Evolutionary conservation across 1,284 basidiomycete species (phyloP), one percentile per base, ranked within the genome.

Genomic region (Cryptococcus sp.): DNA sequence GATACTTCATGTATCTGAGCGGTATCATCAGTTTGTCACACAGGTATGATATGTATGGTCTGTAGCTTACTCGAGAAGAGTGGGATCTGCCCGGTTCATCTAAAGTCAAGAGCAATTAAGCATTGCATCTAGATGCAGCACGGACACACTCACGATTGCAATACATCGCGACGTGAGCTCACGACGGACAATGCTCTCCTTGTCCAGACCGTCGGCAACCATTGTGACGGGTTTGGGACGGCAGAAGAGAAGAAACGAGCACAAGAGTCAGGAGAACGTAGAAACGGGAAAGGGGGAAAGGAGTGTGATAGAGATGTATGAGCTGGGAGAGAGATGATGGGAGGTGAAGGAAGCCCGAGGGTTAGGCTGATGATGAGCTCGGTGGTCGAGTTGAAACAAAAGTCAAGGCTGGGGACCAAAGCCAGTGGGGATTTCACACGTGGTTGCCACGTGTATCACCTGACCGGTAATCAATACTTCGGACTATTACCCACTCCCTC

Each of bases 121-220:
- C 47, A 19, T 27, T 35, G 23, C 23, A 52, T 23, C 38, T 42
- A 52, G 16, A 13, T n/a, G n/a, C 15, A 11, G 31, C 7, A n/a
- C n/a, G 8, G 13, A n/a, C 17, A 6, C 8, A 72, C 75, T 63
- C 47, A 77, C 75, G 76, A 99, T 89, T 55, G 91, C 88, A 68
- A 99, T 93, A 82, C 94, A 98, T 59, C 93, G 89, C 68, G 91
- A 91, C n/a, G 93, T 96, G 80, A 96, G 93, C 77, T 93, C 91
- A 69, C 78, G 76, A 56, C 75, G 59, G 56, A 60, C 56, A 53
- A 66, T 72, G 57, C 68, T 72, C 59, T 75, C 70, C 49, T 72
- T 56, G 59, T 76, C 73, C 53, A 67, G 61, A 46, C 67, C 70
- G 47, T 38, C 53, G 41, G 70, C 70, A 52, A 73, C 69, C 72